Percentiles rank a stretch among this genome's conserved stretches.
These are phyloP conservation scores for Coemansia sp. DNA, from an alignment of 192 early-diverging fungal species.

Conservation along the genomic window DNA sequence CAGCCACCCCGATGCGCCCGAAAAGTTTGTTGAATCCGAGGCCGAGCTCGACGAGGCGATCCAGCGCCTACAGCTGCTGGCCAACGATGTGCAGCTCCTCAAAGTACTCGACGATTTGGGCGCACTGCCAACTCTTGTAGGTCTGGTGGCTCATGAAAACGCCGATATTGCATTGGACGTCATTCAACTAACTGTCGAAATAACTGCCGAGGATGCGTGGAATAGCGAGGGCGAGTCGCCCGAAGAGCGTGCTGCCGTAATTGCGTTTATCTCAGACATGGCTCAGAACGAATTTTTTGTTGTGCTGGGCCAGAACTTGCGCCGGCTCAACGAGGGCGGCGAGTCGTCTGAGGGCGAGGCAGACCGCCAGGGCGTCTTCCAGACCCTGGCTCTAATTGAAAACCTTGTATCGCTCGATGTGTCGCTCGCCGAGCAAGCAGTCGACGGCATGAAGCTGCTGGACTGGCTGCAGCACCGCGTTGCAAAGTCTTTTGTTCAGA, in stretches of 20 bases:
- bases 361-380: slow-evolving; percentile 85
- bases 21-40: slow-evolving; percentile 91
- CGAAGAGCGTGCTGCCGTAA: slow-evolving; percentile 57
- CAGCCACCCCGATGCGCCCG: slow-evolving; percentile 62
- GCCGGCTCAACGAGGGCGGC: slow-evolving; percentile 70
- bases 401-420: slow-evolving; percentile 80
- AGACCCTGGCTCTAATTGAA: slow-evolving; percentile 80
- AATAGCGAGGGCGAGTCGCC: slow-evolving; percentile 60
- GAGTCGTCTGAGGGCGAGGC: slow-evolving; percentile 56
- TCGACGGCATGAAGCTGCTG: slow-evolving; percentile 64
- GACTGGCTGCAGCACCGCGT: slow-evolving; percentile 76
- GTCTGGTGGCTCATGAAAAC: slow-evolving; percentile 89
- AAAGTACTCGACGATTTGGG: slow-evolving; percentile 69
- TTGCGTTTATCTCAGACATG: slow-evolving; percentile 67
- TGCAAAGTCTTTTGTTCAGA: background rate
- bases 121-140: slow-evolving; percentile 64
- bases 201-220: slow-evolving; percentile 88
- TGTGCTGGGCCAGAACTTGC: slow-evolving; percentile 78
- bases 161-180: slow-evolving; percentile 86
- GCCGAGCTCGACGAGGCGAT: slow-evolving; percentile 91
- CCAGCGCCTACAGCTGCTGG: slow-evolving; percentile 70
- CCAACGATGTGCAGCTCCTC: slow-evolving; percentile 77
- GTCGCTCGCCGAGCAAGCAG: slow-evolving; percentile 62
- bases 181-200: slow-evolving; percentile 84
- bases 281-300: slow-evolving; percentile 70